Base-by-base conservation (phyloP, 1,284 basidiomycete species). In the Cerrena zonata region DNA sequence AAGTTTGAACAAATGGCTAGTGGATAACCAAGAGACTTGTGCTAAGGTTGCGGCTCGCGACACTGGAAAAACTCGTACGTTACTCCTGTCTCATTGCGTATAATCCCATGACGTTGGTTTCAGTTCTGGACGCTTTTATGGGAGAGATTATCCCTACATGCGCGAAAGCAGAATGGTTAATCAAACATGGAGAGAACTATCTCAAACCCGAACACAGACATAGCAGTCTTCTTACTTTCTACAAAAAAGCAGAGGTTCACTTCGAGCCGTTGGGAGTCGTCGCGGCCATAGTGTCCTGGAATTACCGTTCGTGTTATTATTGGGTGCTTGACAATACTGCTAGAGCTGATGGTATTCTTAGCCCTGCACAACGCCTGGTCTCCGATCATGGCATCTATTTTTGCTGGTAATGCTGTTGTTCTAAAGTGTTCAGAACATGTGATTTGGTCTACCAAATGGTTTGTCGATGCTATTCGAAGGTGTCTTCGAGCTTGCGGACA, bases 251-350 rank as follows among this genome's bases (percentile, higher is more conserved):
- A 24, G 75, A 89, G 65, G 89, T 98, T 5, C 74, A 88, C 58
- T 94, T 92, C 64, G 91, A 94, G 56, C 95, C 95, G 5, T 78
- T 94, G n/a, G 95, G 95, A 25, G 89, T 94, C 0, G 91, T 96
- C 10, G 83, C 87, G 39, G 95, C 88, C 0, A 87, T 94, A 53
- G 94, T 98, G 1, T 95, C 91, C 0, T 97, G 94, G 92, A 93
- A 91, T 62, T 91, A 92, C 65, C 86, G 89, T 91, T 60, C 48
- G 86, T 75, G 5, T 37, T 34, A 23, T 12, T 47, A 34, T 23
- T 30, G 13, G n/a, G 30, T 11, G 30, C 30, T 15, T 34, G 30
- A 7, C 30, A 34, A 34, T 22, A 41, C n/a, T 7, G 10, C 7
- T 41, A 7, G 7, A 7, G 18, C 21, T 5, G 21, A 10, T 7